A percentile compares a stretch with the other conserved stretches of the same genome.
Conservation (phyloP, 2,329 filamentous ascomycete species). For the Tolypocladium paradoxum region DNA sequence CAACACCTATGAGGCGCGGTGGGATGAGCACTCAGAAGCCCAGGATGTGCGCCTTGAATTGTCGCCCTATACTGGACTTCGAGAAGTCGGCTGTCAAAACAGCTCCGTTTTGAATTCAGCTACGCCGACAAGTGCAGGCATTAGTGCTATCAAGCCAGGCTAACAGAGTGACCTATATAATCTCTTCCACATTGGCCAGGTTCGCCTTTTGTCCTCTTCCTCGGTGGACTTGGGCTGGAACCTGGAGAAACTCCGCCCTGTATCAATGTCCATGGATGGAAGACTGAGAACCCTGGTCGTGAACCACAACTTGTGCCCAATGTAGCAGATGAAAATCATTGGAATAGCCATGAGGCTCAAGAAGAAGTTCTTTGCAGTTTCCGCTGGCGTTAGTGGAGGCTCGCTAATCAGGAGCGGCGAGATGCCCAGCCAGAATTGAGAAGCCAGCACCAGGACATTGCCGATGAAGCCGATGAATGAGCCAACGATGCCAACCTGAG, state of each 20-base stretch:
- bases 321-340: conserved; percentile 56
- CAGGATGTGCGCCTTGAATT: too few species aligned
- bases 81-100: too few species aligned
- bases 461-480: conserved; percentile 71
- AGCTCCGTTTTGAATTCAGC: too few species aligned
- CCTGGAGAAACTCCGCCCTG: conserved; percentile 77
- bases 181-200: conserved; percentile 70
- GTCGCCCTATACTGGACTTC: too few species aligned
- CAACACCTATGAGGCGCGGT: too few species aligned
- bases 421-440: conserved; percentile 81
- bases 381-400: background rate
- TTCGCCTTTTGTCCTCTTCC: conserved; percentile 61
- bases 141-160: too few species aligned
- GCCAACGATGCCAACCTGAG: conserved; percentile 67
- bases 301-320: conserved; percentile 66
- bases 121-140: too few species aligned
- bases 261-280: conserved; percentile 76
- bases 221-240: conserved; percentile 67
- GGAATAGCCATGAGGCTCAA: conserved; percentile 59
- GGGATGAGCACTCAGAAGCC: too few species aligned
- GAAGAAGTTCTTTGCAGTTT: conserved; percentile 59
- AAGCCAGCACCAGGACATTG: conserved; percentile 64
- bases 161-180: conserved; percentile 64
- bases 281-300: conserved; percentile 55
- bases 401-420: conserved; percentile 50